A percentile compares a stretch with the other conserved stretches of the same genome.
phyloP scores from a whole-genome alignment of 768 basidiomycete species.

The Mycena vulgaris region DNA sequence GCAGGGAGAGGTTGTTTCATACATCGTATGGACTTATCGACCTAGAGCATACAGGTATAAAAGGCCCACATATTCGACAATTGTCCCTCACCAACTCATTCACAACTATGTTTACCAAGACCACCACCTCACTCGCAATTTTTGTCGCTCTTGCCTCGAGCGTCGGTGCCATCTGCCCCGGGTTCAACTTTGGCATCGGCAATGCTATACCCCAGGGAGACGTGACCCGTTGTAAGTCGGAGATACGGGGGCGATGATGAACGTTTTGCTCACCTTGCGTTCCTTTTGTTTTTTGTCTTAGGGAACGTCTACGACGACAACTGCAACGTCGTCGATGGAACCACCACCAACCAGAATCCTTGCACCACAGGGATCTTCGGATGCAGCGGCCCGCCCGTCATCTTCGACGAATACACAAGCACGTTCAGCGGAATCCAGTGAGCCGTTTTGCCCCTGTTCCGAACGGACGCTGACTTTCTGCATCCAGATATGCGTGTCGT shows the following conservation, averaged over 20 bases:
- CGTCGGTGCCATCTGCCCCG: slow-evolving; percentile 44
- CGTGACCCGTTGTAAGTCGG: slow-evolving; percentile 20
- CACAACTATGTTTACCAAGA: not conserved
- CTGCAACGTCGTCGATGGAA: slow-evolving; percentile 47
- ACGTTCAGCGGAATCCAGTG: slow-evolving; percentile 43
- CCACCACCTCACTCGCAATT: not conserved
- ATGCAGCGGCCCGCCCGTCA: slow-evolving; percentile 47
- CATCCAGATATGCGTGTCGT: not conserved
- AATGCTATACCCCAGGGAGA: slow-evolving; percentile 38
- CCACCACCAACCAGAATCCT: slow-evolving; percentile 49
- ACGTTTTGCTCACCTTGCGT: not conserved
- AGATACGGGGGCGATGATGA: not conserved
- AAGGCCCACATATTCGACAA: too few species aligned
- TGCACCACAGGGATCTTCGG: slow-evolving; percentile 50
- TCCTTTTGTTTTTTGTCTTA: not conserved
- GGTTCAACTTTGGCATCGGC: slow-evolving; percentile 50
- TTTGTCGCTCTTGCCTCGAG: slow-evolving; percentile 16
- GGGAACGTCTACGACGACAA: slow-evolving; percentile 49
- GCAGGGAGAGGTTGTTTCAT: too few species aligned
- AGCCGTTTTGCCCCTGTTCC: not conserved
- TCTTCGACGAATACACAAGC: slow-evolving; percentile 47
- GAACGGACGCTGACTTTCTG: not conserved
- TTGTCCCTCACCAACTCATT: not conserved
- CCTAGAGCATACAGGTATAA: too few species aligned
- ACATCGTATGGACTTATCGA: too few species aligned